These are phyloP conservation scores for Eucalyptus polybractea DNA, from an alignment of 345 rosid genomes.

Conservation along the genomic window DNA sequence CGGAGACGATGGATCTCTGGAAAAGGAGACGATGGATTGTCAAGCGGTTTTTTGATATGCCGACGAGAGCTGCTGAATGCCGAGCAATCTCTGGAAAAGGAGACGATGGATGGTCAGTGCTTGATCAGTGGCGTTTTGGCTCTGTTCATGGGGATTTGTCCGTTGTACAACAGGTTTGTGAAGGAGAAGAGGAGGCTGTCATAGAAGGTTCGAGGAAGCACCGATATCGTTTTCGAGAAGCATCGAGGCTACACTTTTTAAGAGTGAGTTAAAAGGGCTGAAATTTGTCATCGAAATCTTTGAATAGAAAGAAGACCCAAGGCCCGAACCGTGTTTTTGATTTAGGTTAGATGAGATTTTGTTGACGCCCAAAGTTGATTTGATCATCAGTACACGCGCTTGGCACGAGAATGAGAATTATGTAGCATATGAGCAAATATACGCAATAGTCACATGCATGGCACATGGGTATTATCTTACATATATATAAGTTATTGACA, in stretches of 20 bases:
- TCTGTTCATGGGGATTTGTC: slow-evolving; percentile 40
- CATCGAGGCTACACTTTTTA: slow-evolving; percentile 24
- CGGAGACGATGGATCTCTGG: no score
- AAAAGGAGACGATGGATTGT: no score
- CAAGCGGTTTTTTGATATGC: not conserved
- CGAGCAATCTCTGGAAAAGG: no score
- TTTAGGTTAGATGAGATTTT: not conserved
- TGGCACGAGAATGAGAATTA: no score
- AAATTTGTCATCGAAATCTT: not conserved
- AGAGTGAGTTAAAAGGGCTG: not conserved
- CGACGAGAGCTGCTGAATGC: no score
- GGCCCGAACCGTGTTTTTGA: not conserved
- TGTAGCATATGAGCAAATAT: no score
- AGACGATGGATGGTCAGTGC: no score
- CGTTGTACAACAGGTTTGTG: no score
- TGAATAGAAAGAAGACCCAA: not conserved
- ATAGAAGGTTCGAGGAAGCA: slow-evolving; percentile 17
- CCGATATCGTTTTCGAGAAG: slow-evolving; percentile 35
- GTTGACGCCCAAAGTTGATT: no score
- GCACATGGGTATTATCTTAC: not conserved
- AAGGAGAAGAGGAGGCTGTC: no score
- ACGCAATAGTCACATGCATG: not conserved
- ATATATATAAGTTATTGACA: not conserved
- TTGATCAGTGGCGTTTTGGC: not conserved
- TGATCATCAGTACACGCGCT: no score